phyloP scores from a whole-genome alignment of 1,284 basidiomycete genomes.

The Macrocystidia cucumis region DNA sequence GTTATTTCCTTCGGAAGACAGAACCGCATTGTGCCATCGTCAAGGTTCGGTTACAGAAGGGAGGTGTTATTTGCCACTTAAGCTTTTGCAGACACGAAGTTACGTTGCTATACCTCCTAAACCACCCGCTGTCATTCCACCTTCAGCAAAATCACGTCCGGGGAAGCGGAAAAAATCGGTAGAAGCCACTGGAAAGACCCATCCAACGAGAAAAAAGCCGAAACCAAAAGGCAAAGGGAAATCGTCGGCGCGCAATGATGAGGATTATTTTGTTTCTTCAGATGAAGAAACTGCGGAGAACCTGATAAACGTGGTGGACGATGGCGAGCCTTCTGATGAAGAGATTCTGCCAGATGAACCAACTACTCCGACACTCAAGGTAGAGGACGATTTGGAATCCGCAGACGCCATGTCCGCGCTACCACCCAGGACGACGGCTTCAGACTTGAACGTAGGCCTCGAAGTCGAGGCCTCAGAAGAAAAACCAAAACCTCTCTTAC shows the following conservation, averaged over 20 bases:
- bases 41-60: constrained; percentile 57
- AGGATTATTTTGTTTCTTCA: constrained; percentile 17
- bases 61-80: too few species aligned
- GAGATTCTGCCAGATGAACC: too few species aligned
- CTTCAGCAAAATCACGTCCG: constrained; percentile 13
- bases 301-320: constrained; percentile 21
- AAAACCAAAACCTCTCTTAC: constrained; percentile 64
- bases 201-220: constrained; percentile 31
- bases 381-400: too few species aligned
- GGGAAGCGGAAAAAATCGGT: constrained; percentile 13
- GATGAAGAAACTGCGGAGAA: constrained; percentile 17
- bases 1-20: constrained; percentile 71
- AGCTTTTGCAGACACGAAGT: constrained; percentile 36
- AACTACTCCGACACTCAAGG: too few species aligned
- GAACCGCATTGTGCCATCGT: constrained; percentile 69
- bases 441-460: constrained; percentile 13
- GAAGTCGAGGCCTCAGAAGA: constrained; percentile 33
- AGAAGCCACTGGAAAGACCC: constrained; percentile 8
- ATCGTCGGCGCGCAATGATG: constrained; percentile 15
- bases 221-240: constrained; percentile 36
- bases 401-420: too few species aligned
- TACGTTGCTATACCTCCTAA: constrained; percentile 36
- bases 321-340: too few species aligned
- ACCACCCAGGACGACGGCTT: constrained; percentile 6
- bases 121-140: constrained; percentile 12